phyloP scores from a whole-genome alignment of 2,329 filamentous ascomycete species.

The Trichoderma asperellum region DNA sequence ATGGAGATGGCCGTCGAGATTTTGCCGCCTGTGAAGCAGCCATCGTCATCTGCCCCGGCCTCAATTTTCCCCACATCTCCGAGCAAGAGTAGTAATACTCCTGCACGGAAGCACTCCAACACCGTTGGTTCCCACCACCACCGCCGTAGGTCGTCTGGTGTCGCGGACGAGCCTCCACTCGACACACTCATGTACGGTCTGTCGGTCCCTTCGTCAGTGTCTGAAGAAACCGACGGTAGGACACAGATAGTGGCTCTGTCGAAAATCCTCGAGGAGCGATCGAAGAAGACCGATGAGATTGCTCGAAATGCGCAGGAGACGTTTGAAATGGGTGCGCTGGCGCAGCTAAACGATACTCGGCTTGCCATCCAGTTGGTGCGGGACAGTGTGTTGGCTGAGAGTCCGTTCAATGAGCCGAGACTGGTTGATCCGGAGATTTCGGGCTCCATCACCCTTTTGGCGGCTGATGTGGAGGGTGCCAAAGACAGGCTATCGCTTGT shows the following conservation, averaged over 20 bases:
- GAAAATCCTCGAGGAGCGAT: slow-evolving; percentile 46
- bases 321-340: slow-evolving; percentile 50
- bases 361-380: slow-evolving; percentile 54
- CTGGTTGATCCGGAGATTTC: slow-evolving; percentile 60
- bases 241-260: slow-evolving; percentile 41
- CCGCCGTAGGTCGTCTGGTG: slow-evolving; percentile 44
- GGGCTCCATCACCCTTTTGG: slow-evolving; percentile 52
- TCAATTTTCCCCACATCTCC: slow-evolving; percentile 43
- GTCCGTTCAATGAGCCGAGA: slow-evolving; percentile 51
- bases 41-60: slow-evolving; percentile 14
- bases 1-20: slow-evolving; percentile 46
- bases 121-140: slow-evolving; percentile 36
- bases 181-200: slow-evolving; percentile 55
- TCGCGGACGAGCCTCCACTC: slow-evolving; percentile 45
- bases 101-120: slow-evolving; percentile 42
- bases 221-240: slow-evolving; percentile 36
- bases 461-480: slow-evolving; percentile 50
- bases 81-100: slow-evolving; percentile 41
- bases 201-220: slow-evolving; percentile 47
- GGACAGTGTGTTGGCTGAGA: slow-evolving; percentile 59
- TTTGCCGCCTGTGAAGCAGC: slow-evolving; percentile 18
- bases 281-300: slow-evolving; percentile 50
- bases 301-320: slow-evolving; percentile 52
- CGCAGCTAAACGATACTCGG: slow-evolving; percentile 52
- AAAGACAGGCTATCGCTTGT: slow-evolving; percentile 45